Evolutionary conservation across 345 rosid genomes (phyloP), one percentile per base, ranked within the genome.

Genomic region (Melaleuca quinquenervia): DNA sequence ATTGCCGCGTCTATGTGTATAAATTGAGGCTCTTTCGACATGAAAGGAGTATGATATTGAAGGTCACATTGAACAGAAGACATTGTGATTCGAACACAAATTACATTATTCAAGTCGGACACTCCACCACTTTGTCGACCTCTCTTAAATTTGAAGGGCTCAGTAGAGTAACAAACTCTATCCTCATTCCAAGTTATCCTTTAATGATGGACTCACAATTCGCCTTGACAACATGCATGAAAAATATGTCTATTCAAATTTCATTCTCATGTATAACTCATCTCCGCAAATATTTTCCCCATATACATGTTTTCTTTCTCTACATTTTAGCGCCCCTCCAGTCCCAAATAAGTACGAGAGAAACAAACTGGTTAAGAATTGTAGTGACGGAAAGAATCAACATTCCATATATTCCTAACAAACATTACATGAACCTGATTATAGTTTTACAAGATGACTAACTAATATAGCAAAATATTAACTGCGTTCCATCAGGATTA

Each of bases 211-310:
- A 41, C 41, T 41, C 41, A 4, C 41, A 41, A 41, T 41, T 41
- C 41, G 41, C 41, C 4, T 41, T 41, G 41, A 41, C 2, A 9
- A 70, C 24, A 8, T 32, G 15, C 15, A 0, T 2, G 7, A 26
- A 56, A 5, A 12, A 56, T 56, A 7, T 1, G 3, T 64, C 3
- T 9, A 0, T 7, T 70, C 3, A 3, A 32, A 70, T 32, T 6
- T 3, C 48, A 32, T 32, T 70, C 48, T 32, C 0, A 0, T 11
- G 1, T 5, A 8, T 2, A 70, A 32, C 48, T 32, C 3, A 0
- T 32, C 24, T 6, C 24, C 0, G 1, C 7, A 6, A 21, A 70
- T 7, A 12, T 32, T 32, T 32, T 70, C 78, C 24, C 20, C 24
- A 15, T 20, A 24, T 18, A 45, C 45, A 4, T 10, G 21, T 32